Evolutionary conservation across 2,329 filamentous ascomycete genomes (phyloP).

Genomic region (Colletotrichum sp.): DNA sequence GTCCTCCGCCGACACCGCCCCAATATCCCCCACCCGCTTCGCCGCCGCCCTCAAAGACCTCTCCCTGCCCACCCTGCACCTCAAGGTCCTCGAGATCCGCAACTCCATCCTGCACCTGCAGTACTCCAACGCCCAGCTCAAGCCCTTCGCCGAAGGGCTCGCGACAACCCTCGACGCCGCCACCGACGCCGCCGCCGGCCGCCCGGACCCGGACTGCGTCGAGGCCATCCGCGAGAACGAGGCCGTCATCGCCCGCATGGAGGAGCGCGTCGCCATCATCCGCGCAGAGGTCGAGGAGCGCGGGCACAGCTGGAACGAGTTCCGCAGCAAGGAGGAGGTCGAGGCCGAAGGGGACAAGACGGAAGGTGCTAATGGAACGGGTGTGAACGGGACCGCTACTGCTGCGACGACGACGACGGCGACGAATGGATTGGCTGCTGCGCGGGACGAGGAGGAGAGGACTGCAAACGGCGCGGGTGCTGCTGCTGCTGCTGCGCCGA

Average conservation of each 20-base stretch:
- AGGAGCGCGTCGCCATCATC: slow-evolving; percentile 67
- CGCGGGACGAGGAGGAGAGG: slow-evolving; percentile 12
- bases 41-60: slow-evolving; percentile 71
- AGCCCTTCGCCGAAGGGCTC: slow-evolving; percentile 66
- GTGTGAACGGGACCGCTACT: not conserved
- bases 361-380: not conserved
- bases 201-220: slow-evolving; percentile 70
- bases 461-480: slow-evolving; percentile 5
- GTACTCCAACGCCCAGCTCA: slow-evolving; percentile 75
- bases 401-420: not conserved
- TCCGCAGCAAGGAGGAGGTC: slow-evolving; percentile 51
- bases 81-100: slow-evolving; percentile 77
- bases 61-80: slow-evolving; percentile 68
- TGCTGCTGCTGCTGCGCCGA: slow-evolving; percentile 1
- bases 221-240: slow-evolving; percentile 78
- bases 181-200: slow-evolving; percentile 20
- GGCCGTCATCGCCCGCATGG: slow-evolving; percentile 70
- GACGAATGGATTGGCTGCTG: slow-evolving; percentile 22
- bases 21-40: slow-evolving; percentile 68
- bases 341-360: slow-evolving; percentile 32
- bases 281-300: slow-evolving; percentile 67
- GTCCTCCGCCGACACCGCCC: slow-evolving; percentile 68
- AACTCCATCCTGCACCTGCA: slow-evolving; percentile 78
- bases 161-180: slow-evolving; percentile 30
- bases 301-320: slow-evolving; percentile 62